phyloP scores from a whole-genome alignment of 129 eudicot species.

The Flaveria sonorensis region DNA sequence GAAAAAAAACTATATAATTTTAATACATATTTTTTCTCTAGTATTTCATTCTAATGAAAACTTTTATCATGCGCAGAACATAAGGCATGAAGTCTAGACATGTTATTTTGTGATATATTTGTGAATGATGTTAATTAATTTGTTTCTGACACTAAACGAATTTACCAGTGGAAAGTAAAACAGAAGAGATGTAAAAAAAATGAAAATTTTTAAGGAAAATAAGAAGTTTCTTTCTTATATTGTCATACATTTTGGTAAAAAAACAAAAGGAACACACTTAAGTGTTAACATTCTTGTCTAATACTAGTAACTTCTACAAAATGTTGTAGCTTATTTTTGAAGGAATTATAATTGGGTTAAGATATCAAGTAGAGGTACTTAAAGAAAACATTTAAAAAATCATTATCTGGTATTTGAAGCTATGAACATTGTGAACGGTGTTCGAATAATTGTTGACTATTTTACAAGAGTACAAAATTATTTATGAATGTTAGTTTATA shows the following conservation, averaged over 20 bases:
- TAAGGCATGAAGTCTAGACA: background rate
- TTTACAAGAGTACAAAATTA: conserved; percentile 32
- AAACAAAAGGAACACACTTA: too few species aligned
- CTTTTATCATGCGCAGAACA: background rate
- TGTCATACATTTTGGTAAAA: background rate
- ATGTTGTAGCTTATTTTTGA: background rate
- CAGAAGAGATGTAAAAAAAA: background rate
- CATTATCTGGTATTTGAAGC: conserved; percentile 15
- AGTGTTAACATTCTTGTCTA: background rate
- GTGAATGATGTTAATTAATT: background rate
- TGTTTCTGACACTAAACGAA: background rate
- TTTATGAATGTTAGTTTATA: conserved; percentile 22
- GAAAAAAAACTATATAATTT: too few species aligned
- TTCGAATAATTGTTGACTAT: conserved; percentile 43
- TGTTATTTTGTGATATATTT: background rate
- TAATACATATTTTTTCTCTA: background rate
- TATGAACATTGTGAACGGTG: conserved; percentile 28
- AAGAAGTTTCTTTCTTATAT: background rate
- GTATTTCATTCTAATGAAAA: background rate
- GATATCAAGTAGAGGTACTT: background rate
- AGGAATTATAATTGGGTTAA: background rate
- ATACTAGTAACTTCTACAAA: background rate
- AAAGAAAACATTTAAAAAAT: background rate
- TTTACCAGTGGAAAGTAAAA: background rate
- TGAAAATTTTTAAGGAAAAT: background rate